A percentile compares a stretch with the other conserved stretches of the same genome.
phyloP scores from a whole-genome alignment of 805 yeast species.

The Spathaspora passalidarum region DNA sequence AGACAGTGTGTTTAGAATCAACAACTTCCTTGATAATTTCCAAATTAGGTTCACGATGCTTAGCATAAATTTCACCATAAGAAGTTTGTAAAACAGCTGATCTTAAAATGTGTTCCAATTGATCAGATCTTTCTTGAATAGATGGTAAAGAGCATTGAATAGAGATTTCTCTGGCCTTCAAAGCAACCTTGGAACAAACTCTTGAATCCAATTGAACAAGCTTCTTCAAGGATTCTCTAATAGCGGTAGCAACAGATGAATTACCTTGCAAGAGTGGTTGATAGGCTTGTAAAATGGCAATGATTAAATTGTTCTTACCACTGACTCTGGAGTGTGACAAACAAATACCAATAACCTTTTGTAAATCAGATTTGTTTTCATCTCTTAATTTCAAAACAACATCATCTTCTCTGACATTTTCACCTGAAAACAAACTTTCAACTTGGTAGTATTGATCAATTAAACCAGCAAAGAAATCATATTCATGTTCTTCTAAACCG shows the following conservation, averaged over 20 bases:
- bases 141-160: slow-evolving; percentile 98
- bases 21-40: slow-evolving; percentile 84
- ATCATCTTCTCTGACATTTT: slow-evolving; percentile 79
- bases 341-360: slow-evolving; percentile 66
- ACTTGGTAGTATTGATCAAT: slow-evolving; percentile 71
- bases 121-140: slow-evolving; percentile 92
- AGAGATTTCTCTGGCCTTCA: slow-evolving; percentile 93
- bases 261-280: slow-evolving; percentile 75
- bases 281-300: slow-evolving; percentile 81
- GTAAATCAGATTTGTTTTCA: slow-evolving; percentile 72
- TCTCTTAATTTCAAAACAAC: slow-evolving; percentile 86
- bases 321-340: slow-evolving; percentile 92
- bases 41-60: slow-evolving; percentile 78
- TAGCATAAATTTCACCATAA: slow-evolving; percentile 78
- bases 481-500: slow-evolving; percentile 86
- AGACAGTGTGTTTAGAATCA: slow-evolving; percentile 93
- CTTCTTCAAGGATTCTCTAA: slow-evolving; percentile 69
- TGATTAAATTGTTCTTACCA: slow-evolving; percentile 84
- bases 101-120: slow-evolving; percentile 91
- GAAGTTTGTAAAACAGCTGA: slow-evolving; percentile 85
- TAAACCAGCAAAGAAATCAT: slow-evolving; percentile 64
- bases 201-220: slow-evolving; percentile 89
- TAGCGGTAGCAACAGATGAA: slow-evolving; percentile 61
- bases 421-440: slow-evolving; percentile 76
- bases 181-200: slow-evolving; percentile 87